A percentile compares a stretch with the other conserved stretches of the same genome.
Conservation (phyloP, 2,329 filamentous ascomycete genomes). For the Monosporascus sp. region DNA sequence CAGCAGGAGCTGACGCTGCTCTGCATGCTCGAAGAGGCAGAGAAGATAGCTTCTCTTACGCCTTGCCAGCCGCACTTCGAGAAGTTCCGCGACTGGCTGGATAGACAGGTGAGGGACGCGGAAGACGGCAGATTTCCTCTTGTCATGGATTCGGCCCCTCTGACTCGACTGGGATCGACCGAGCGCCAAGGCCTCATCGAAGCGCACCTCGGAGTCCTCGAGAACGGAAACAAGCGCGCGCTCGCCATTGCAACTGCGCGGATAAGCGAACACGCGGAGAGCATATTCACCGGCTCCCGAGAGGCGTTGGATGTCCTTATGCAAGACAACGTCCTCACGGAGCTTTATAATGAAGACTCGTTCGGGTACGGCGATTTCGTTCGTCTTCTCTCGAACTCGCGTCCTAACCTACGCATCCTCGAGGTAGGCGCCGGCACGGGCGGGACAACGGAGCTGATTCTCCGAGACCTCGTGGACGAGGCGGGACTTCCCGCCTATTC, state of each 20-base stretch:
- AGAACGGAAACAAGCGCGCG: conserved; percentile 10
- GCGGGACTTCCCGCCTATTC: conserved; percentile 14
- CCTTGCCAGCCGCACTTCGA: conserved; percentile 20
- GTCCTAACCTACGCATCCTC: conserved; percentile 11
- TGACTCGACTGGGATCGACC: conserved; percentile 2
- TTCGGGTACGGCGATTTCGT: conserved; percentile 17
- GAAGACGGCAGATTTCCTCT: conserved; percentile 9
- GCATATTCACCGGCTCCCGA: conserved; percentile 15
- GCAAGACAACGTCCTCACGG: conserved; percentile 22
- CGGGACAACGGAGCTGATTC: conserved; percentile 19
- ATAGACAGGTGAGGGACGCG: conserved; percentile 10
- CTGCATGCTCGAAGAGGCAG: conserved; percentile 18
- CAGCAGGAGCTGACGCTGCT: conserved; percentile 26
- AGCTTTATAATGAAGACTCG: conserved; percentile 21
- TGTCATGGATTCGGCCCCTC: conserved; percentile 4
- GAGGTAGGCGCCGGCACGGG: conserved; percentile 23
- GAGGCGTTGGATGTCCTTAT: conserved; percentile 26
- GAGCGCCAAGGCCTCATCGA: conserved; percentile 6
- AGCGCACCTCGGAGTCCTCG: conserved; percentile 10
- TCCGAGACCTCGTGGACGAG: conserved; percentile 14
- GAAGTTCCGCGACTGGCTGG: conserved; percentile 23
- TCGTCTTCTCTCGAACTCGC: conserved; percentile 8
- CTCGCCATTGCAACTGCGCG: conserved; percentile 11
- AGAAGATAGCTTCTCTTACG: conserved; percentile 10
- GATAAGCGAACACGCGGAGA: conserved; percentile 15